Evolutionary conservation across 225 moss, liverwort and hornwort species (phyloP), one percentile per base, ranked within the genome.

Genomic region (Sphagnum tenellum): DNA sequence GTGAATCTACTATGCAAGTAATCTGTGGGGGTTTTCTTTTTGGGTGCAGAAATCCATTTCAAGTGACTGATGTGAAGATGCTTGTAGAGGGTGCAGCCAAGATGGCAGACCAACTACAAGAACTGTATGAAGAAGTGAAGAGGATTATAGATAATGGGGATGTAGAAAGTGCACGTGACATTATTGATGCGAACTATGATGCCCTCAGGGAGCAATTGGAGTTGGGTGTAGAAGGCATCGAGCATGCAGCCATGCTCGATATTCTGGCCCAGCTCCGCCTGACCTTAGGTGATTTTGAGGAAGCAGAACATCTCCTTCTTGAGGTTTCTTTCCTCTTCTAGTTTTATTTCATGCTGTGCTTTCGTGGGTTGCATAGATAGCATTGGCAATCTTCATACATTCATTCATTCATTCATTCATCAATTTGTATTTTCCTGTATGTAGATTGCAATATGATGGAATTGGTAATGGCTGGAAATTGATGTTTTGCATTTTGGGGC

Each of bases 221-320:
- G 60, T 71, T 71, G 12, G 94, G 94, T 50, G 68, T 83, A 8
- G 75, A 77, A 76, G 89, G 91, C 63, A 79, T 91, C 66, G 91
- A 95, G 82, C 94, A 95, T 73, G 76, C 82, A 73, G 89, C 94
- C 29, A 91, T 86, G 77, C 84, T 95, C 49, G 94, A 95, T 77
- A 82, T 87, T 72, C 70, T 95, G 60, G 94, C 94, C 56, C 91
- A 91, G 56, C 75, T 91, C 62, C 83, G 79, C 60, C 79, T 95
- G 88, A 79, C 80, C 73, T 77, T 91, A 87, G 84, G 86, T 69
- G 88, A 91, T 61, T 76, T 71, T 70, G 84, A 88, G 45, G 83
- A 73, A 66, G 82, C 91, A 29, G 89, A 88, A 69, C 70, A 53
- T 62, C 76, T 95, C 59, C 69, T 95, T 62, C 75, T 58, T 58